Evolutionary conservation across 352 stramenopile genomes (phyloP).

Genomic region (Pythium periplocum): DNA sequence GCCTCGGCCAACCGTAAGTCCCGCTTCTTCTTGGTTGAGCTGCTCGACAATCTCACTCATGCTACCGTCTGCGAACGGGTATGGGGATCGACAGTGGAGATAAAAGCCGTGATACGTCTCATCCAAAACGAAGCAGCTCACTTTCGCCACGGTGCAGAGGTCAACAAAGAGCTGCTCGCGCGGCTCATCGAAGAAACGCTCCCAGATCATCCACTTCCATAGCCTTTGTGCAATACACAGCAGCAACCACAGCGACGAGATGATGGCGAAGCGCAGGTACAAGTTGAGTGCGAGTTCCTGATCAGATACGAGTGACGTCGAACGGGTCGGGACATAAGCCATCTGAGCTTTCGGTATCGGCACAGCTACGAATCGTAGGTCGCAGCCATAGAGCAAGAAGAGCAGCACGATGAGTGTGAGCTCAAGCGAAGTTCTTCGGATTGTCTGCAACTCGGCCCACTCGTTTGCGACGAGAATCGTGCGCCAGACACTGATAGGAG

Average conservation of each 20-base stretch:
- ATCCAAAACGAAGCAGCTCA: slow-evolving; percentile 89
- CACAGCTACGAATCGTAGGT: slow-evolving; percentile 40
- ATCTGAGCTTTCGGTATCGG: slow-evolving; percentile 54
- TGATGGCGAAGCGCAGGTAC: slow-evolving; percentile 88
- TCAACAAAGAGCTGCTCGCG: slow-evolving; percentile 87
- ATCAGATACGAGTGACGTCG: slow-evolving; percentile 27
- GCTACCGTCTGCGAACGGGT: slow-evolving; percentile 88
- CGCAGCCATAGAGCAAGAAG: slow-evolving; percentile 85
- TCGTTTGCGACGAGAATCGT: slow-evolving; percentile 93
- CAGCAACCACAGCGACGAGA: slow-evolving; percentile 80
- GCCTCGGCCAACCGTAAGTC: slow-evolving; percentile 77
- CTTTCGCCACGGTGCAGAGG: slow-evolving; percentile 92
- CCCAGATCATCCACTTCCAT: slow-evolving; percentile 88
- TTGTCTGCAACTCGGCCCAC: slow-evolving; percentile 89
- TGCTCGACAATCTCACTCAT: slow-evolving; percentile 91
- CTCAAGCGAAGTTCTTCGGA: slow-evolving; percentile 66
- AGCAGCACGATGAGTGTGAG: slow-evolving; percentile 83
- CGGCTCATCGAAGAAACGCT: slow-evolving; percentile 68
- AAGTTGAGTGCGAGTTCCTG: slow-evolving; percentile 62
- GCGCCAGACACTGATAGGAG: slow-evolving; percentile 89
- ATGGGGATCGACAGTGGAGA: slow-evolving; percentile 91
- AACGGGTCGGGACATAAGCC: slow-evolving; percentile 41
- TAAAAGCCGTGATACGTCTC: slow-evolving; percentile 94
- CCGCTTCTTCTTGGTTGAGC: slow-evolving; percentile 88
- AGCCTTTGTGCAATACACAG: slow-evolving; percentile 71